Conservation (phyloP, 345 rosid genomes). For the Carallia brachiata region DNA sequence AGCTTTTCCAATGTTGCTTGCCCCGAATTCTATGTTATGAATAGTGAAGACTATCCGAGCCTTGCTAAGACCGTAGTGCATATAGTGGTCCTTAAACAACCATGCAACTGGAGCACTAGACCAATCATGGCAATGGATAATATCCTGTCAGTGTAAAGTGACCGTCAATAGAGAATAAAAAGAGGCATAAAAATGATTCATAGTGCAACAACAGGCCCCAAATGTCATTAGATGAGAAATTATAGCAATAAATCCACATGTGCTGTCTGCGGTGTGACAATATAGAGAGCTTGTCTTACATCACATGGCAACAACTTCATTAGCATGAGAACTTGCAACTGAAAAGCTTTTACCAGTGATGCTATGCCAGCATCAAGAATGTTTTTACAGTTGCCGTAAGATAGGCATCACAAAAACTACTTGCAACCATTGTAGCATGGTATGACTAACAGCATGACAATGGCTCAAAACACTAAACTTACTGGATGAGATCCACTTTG, state of each 20-base stretch:
- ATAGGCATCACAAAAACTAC: neutral
- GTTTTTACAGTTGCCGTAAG: neutral
- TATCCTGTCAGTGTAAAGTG: slow-evolving; percentile 57
- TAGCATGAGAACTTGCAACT: neutral
- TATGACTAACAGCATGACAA: neutral
- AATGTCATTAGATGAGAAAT: too few species aligned
- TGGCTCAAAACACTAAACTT: slow-evolving; percentile 24
- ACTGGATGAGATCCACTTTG: slow-evolving; percentile 91
- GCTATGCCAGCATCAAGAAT: neutral
- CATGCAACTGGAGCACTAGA: slow-evolving; percentile 88
- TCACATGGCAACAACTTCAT: neutral
- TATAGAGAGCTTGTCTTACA: neutral
- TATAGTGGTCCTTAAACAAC: slow-evolving; percentile 79
- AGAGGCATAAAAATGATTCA: neutral
- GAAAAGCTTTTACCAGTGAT: neutral
- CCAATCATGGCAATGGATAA: slow-evolving; percentile 98
- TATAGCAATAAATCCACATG: too few species aligned
- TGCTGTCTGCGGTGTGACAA: too few species aligned
- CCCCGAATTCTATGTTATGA: slow-evolving; percentile 92
- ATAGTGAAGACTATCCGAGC: slow-evolving; percentile 84
- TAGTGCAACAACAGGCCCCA: too few species aligned
- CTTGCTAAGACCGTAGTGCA: slow-evolving; percentile 74
- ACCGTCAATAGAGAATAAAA: neutral
- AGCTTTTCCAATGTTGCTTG: slow-evolving; percentile 64
- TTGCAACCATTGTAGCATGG: neutral